Base-by-base conservation (phyloP, 2,329 filamentous ascomycete species). In the Pyrenochaeta sp. region DNA sequence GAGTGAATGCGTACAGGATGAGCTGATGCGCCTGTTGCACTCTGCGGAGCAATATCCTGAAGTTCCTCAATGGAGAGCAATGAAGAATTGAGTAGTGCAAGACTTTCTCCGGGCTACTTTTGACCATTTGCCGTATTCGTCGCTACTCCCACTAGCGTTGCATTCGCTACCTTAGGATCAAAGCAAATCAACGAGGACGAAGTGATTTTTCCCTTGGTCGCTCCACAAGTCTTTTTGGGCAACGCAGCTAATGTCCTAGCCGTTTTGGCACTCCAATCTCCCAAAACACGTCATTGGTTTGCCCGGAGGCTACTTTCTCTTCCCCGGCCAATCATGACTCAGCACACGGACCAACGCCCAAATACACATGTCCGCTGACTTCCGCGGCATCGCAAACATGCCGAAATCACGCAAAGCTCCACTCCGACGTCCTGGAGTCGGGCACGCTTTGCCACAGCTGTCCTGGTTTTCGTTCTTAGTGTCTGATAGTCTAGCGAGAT, bases 321-420 rank as follows among this genome's bases (percentile, higher is more conserved):
- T 46, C 44, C 44, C 44, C 44, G 44, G 18, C 44, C 33, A 46
- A 46, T 46, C 23, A 39, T 12, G n/a, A 12, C 23, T 4, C 9
- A 21, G 12, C 21, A 23, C 29, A 30, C 32, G 44, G 33, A 39
- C n/a, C 5, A 37, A 21, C 4, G 7, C 17, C 12, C 32, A 21
- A 46, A 46, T 39, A 21, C 27, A 29, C 32, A 37, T 15, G 14
- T 30, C 23, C 27, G 35, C 33, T 33, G 21, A 46, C 14, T 15
- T 27, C 15, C 10, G 29, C 33, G 44, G 44, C 33, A 37, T 30
- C 33, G 30, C 44, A 21, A 37, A 39, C 20, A 18, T 42, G 31
- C 20, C 44, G 44, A 46, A 20, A 46, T 37, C 32, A 46, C 21
- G 21, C 32, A 43, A 21, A 46, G 10, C 9, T 36, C 21, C 21